These are phyloP conservation scores for Phytophthora constricta DNA, from an alignment of 352 stramenopile species.

Conservation along the genomic window DNA sequence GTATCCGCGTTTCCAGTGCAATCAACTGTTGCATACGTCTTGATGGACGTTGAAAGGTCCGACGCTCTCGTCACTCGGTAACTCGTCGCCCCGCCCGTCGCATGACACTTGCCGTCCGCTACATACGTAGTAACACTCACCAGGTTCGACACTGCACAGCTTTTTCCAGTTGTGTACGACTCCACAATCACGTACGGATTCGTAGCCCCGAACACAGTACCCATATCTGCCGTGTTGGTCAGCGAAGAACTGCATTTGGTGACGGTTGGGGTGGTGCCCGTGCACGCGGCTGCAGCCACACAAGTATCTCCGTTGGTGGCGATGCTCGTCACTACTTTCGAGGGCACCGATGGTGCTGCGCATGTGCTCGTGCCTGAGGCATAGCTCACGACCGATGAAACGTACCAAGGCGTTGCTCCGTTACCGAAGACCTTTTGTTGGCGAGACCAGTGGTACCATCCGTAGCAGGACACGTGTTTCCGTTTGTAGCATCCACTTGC, in stretches of 20 bases:
- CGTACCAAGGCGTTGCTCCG: not conserved
- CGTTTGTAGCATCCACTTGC: too few species aligned
- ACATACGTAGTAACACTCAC: conserved; percentile 7
- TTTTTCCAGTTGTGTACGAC: not conserved
- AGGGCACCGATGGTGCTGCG: not conserved
- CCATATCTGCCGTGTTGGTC: not conserved
- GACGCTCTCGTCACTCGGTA: not conserved
- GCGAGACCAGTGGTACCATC: too few species aligned
- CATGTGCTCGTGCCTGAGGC: not conserved
- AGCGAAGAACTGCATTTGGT: not conserved
- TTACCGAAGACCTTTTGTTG: not conserved
- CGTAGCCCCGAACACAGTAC: not conserved
- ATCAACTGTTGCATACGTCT: conserved; percentile 1
- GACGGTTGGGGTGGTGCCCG: not conserved
- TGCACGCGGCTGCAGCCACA: not conserved
- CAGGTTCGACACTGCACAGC: not conserved
- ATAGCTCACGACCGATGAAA: not conserved
- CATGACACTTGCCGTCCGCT: conserved; percentile 7
- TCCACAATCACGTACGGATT: conserved; percentile 1
- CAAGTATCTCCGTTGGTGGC: not conserved
- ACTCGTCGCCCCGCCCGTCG: not conserved
- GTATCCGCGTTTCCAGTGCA: not conserved
- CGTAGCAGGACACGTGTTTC: too few species aligned
- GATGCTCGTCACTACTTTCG: not conserved
- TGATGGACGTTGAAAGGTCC: not conserved